phyloP scores from a whole-genome alignment of 192 early-diverging fungal genomes.

The Backusella australiensis region DNA sequence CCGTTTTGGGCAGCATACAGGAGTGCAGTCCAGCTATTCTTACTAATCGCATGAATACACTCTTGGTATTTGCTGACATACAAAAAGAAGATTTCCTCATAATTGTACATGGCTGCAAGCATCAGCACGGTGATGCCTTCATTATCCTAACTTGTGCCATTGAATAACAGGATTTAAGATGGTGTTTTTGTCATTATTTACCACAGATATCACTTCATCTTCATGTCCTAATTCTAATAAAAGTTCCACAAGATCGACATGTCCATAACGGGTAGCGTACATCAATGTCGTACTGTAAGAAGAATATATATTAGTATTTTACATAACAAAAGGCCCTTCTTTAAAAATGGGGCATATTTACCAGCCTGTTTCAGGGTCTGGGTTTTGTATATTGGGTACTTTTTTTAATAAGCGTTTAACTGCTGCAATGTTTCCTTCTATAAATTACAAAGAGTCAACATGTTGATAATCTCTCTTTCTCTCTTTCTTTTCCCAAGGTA shows the following conservation, averaged over 20 bases:
- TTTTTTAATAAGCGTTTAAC: slow-evolving; percentile 33
- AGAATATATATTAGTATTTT: background rate
- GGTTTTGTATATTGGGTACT: slow-evolving; percentile 35
- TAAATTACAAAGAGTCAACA: background rate
- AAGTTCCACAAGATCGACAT: slow-evolving; percentile 32
- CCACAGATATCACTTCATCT: slow-evolving; percentile 38
- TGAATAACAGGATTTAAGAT: background rate
- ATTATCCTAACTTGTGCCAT: slow-evolving; percentile 17
- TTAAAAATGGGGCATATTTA: background rate
- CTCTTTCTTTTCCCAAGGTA: background rate
- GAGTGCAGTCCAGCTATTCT: slow-evolving; percentile 33
- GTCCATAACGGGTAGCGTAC: slow-evolving; percentile 32
- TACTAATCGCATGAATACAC: slow-evolving; percentile 37
- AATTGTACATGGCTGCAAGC: slow-evolving; percentile 33
- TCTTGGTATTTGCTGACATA: slow-evolving; percentile 36
- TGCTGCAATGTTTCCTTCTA: slow-evolving; percentile 38
- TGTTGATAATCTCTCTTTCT: background rate
- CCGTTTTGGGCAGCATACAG: slow-evolving; percentile 38
- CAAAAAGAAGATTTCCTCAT: slow-evolving; percentile 38
- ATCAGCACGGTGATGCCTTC: slow-evolving; percentile 38
- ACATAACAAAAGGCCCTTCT: background rate
- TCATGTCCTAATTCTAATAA: slow-evolving; percentile 36
- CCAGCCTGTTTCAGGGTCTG: slow-evolving; percentile 38
- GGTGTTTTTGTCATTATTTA: background rate
- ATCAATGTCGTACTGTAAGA: slow-evolving; percentile 32